Conservation (phyloP, 1,139 yeast species). For the Zygoascus hellenicus region DNA sequence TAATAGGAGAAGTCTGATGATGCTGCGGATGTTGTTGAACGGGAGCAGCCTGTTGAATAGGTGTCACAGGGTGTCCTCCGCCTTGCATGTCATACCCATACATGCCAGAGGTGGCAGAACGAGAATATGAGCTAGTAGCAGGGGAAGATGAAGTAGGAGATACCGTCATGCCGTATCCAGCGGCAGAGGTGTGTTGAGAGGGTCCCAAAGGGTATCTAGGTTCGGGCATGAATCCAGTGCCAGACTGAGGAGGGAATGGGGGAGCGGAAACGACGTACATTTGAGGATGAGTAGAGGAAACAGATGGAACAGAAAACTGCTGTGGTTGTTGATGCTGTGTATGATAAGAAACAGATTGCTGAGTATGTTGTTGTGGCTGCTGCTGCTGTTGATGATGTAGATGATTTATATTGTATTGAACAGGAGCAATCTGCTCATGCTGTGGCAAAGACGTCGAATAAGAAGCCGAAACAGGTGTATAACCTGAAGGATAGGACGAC, state of each 20-base stretch:
- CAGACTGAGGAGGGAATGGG: slow-evolving; percentile 1
- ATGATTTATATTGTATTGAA: neutral
- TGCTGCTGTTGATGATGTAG: slow-evolving; percentile 7
- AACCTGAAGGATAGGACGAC: slow-evolving; percentile 5
- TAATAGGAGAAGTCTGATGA: slow-evolving; percentile 4
- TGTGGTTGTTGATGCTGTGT: slow-evolving; percentile 2
- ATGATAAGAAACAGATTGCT: slow-evolving; percentile 10
- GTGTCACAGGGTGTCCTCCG: slow-evolving; percentile 1
- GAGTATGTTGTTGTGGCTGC: slow-evolving; percentile 8
- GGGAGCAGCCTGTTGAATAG: slow-evolving; percentile 1
- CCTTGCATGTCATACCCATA: slow-evolving; percentile 3
- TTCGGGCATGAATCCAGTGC: slow-evolving; percentile 4
- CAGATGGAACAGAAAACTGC: slow-evolving; percentile 10
- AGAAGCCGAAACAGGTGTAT: slow-evolving; percentile 2
- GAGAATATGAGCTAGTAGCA: slow-evolving; percentile 2
- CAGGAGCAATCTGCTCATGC: slow-evolving; percentile 5
- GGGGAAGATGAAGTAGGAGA: slow-evolving; percentile 5
- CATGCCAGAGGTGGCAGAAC: neutral
- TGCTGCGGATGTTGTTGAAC: neutral
- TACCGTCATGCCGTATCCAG: slow-evolving; percentile 3
- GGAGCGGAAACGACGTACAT: slow-evolving; percentile 11
- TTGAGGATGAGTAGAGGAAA: slow-evolving; percentile 3
- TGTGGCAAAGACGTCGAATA: slow-evolving; percentile 4
- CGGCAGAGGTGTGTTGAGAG: neutral
- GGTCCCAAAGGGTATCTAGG: neutral